Evolutionary conservation across 2,329 filamentous ascomycete genomes (phyloP).

Genomic region (Ophiostoma populinum): DNA sequence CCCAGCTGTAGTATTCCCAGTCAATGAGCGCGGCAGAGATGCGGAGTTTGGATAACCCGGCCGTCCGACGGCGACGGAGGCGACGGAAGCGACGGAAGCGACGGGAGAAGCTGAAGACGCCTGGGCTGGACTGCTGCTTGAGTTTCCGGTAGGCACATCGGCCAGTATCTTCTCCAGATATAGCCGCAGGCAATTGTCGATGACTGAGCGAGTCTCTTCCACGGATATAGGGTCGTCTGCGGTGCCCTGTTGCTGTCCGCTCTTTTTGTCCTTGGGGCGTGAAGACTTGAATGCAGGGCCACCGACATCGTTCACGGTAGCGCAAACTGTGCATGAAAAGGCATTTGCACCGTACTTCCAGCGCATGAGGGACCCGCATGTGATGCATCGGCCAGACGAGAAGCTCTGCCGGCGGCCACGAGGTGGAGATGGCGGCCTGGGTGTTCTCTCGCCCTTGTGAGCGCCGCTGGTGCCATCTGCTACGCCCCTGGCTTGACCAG

Average conservation of each 20-base stretch:
- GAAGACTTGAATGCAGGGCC: too few species aligned
- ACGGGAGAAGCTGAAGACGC: not conserved
- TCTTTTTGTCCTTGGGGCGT: not conserved
- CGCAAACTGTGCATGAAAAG: slow-evolving; percentile 70
- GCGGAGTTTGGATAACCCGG: not conserved
- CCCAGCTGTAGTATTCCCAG: not conserved
- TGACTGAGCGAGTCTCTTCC: slow-evolving; percentile 38
- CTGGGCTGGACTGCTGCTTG: too few species aligned
- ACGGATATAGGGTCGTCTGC: slow-evolving; percentile 28
- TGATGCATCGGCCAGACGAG: slow-evolving; percentile 62
- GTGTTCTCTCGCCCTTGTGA: too few species aligned
- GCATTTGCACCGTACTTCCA: slow-evolving; percentile 59
- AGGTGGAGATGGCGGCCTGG: slow-evolving; percentile 19
- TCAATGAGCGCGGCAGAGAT: not conserved
- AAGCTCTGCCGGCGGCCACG: slow-evolving; percentile 33
- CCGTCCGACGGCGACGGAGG: not conserved
- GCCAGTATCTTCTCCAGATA: slow-evolving; percentile 16
- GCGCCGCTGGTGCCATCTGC: too few species aligned
- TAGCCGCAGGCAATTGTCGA: slow-evolving; percentile 22
- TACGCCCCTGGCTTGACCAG: too few species aligned
- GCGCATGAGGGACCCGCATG: slow-evolving; percentile 62
- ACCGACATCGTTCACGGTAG: slow-evolving; percentile 79
- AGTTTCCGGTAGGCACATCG: slow-evolving; percentile 2
- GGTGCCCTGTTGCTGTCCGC: not conserved
- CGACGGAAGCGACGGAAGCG: too few species aligned